A percentile compares a stretch with the other conserved stretches of the same genome.
Conservation (phyloP, 495 filamentous ascomycete genomes). For the Annulohypoxylon bovei region DNA sequence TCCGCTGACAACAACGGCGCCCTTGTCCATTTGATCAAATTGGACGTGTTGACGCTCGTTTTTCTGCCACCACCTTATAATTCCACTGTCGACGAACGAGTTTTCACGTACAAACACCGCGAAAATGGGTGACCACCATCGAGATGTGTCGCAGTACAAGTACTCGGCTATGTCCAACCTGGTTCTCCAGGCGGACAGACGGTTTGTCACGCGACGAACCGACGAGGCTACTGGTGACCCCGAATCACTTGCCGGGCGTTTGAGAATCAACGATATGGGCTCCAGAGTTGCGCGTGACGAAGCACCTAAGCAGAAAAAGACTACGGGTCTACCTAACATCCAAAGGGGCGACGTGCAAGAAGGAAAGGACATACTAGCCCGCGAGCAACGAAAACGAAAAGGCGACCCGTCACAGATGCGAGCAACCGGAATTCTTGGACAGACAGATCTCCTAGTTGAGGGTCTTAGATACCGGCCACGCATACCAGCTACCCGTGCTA, state of each 20-base stretch:
- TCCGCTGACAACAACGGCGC: slow-evolving; percentile 37
- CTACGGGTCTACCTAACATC: slow-evolving; percentile 69
- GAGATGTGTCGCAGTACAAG: slow-evolving; percentile 96
- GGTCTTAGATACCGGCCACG: slow-evolving; percentile 85
- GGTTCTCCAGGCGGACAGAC: slow-evolving; percentile 98
- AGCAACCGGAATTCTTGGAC: slow-evolving; percentile 84
- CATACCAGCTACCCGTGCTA: slow-evolving; percentile 90
- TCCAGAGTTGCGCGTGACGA: slow-evolving; percentile 79
- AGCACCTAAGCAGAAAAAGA: slow-evolving; percentile 81
- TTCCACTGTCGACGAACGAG: slow-evolving; percentile 17
- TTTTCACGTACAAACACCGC: slow-evolving; percentile 19
- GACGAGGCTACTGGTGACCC: slow-evolving; percentile 98
- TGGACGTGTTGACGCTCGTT: slow-evolving; percentile 38
- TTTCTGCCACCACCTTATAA: slow-evolving; percentile 16
- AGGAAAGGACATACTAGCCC: slow-evolving; percentile 84
- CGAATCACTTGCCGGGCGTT: slow-evolving; percentile 92
- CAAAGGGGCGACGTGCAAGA: slow-evolving; percentile 83
- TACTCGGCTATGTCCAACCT: slow-evolving; percentile 99
- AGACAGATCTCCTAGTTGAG: slow-evolving; percentile 87
- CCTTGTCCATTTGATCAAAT: slow-evolving; percentile 46
- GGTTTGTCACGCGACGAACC: slow-evolving; percentile 88
- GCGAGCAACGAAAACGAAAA: slow-evolving; percentile 89
- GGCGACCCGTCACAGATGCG: slow-evolving; percentile 75
- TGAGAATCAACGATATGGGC: slow-evolving; percentile 95
- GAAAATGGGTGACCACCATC: slow-evolving; percentile 84